phyloP scores from a whole-genome alignment of 768 basidiomycete genomes.

The Rhodotorula toruloides region DNA sequence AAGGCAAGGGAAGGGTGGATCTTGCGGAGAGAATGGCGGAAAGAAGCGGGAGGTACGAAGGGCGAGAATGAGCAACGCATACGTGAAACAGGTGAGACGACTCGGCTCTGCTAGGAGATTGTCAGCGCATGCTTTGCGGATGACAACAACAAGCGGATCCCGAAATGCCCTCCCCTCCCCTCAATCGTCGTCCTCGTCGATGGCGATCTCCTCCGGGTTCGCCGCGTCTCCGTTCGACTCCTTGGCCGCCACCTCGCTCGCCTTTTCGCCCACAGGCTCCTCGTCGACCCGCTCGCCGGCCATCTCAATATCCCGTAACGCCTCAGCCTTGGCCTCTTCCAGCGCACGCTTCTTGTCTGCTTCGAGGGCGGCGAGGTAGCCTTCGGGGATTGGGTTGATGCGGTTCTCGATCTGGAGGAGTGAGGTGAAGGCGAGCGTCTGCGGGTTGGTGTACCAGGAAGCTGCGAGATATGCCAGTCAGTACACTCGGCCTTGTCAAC shows the following conservation, averaged over 20 bases:
- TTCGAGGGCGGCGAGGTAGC: constrained; percentile 14
- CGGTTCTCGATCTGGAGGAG: constrained; percentile 76
- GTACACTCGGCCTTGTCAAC: not conserved
- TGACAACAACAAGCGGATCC: not conserved
- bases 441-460: constrained; percentile 74
- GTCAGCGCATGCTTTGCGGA: too few species aligned
- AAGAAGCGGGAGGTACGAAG: too few species aligned
- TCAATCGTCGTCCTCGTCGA: constrained; percentile 4
- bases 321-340: constrained; percentile 19
- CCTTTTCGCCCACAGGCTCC: constrained; percentile 9
- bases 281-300: constrained; percentile 19
- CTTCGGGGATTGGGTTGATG: constrained; percentile 52
- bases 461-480: constrained; percentile 50
- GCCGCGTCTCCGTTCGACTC: not conserved
- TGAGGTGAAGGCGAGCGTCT: constrained; percentile 76
- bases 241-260: not conserved
- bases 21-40: too few species aligned
- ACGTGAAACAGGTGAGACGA: not conserved
- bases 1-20: too few species aligned
- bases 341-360: not conserved
- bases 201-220: constrained; percentile 29
- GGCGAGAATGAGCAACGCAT: not conserved
- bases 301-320: constrained; percentile 12
- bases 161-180: not conserved
- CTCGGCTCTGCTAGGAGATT: too few species aligned